A percentile compares a stretch with the other conserved stretches of the same genome.
Conservation (phyloP, 1,139 yeast genomes). For the Kazachstania sp. region DNA sequence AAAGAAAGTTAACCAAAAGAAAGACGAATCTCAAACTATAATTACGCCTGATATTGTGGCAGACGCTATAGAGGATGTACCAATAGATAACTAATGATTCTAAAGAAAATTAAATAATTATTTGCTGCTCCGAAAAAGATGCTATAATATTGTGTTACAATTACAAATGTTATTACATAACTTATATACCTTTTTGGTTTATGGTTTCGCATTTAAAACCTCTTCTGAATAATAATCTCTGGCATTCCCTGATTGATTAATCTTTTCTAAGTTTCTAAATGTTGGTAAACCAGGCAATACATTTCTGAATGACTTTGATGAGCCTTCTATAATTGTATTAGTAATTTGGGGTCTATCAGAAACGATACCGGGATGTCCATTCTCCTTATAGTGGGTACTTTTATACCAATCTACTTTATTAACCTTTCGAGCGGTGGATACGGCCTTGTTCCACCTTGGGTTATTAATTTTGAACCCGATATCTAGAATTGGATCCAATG, state of each 20-base stretch:
- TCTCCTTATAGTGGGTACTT: conserved; percentile 35
- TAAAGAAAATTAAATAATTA: too few relatives aligned
- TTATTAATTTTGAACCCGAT: conserved; percentile 25
- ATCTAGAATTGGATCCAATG: conserved; percentile 20
- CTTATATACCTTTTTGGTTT: not conserved
- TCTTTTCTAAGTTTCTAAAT: conserved; percentile 56
- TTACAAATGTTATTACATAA: not conserved
- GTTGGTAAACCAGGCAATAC: conserved; percentile 43
- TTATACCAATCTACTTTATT: conserved; percentile 28
- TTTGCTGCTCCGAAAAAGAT: not conserved
- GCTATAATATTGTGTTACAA: not conserved
- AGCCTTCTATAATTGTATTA: conserved; percentile 35
- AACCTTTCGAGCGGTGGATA: conserved; percentile 8
- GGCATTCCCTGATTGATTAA: conserved; percentile 32
- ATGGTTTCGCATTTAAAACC: not conserved
- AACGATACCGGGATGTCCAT: conserved; percentile 54
- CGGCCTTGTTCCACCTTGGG: conserved; percentile 21
- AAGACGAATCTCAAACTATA: not conserved
- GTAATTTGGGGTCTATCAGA: conserved; percentile 50
- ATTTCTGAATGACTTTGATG: conserved; percentile 19
- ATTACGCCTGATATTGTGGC: not conserved
- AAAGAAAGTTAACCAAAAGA: not conserved
- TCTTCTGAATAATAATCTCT: conserved; percentile 11
- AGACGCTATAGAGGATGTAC: not conserved
- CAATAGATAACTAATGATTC: too few relatives aligned